These are phyloP conservation scores for Magnaporthiopsis rhizophila DNA, from an alignment of 2,329 filamentous ascomycete species.

Conservation along the genomic window DNA sequence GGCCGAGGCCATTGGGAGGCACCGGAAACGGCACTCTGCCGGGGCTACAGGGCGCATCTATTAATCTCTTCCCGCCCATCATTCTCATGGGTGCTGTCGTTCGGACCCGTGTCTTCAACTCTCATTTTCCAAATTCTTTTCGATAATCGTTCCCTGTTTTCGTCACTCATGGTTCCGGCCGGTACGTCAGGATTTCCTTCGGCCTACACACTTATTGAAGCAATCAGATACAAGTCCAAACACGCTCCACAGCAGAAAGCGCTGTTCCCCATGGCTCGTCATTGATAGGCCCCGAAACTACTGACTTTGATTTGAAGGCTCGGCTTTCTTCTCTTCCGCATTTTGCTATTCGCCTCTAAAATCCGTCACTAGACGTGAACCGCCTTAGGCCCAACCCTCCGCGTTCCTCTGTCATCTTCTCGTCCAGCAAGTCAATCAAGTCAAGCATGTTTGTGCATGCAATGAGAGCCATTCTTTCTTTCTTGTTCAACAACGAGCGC, in stretches of 20 bases:
- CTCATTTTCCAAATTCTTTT: background rate
- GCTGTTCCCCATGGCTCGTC: background rate
- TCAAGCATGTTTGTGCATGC: slow-evolving; percentile 46
- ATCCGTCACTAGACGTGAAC: background rate
- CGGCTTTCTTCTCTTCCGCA: background rate
- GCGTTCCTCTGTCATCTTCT: slow-evolving; percentile 25
- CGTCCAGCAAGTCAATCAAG: slow-evolving; percentile 53
- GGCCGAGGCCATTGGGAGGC: background rate
- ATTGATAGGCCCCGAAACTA: background rate
- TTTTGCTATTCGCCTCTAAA: background rate
- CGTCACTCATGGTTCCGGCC: background rate
- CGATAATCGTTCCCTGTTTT: background rate
- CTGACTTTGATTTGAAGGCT: background rate
- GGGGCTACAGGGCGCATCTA: background rate
- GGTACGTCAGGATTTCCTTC: background rate
- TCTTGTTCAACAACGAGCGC: slow-evolving; percentile 43
- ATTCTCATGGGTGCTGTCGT: background rate
- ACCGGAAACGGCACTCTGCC: background rate
- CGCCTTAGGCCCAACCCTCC: slow-evolving; percentile 16
- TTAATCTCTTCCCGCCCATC: background rate
- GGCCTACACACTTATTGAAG: background rate
- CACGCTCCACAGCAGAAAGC: background rate
- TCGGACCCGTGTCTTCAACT: background rate
- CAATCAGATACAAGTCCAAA: background rate
- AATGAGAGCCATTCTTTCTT: slow-evolving; percentile 44